Evolutionary conservation across 805 yeast genomes (phyloP), one percentile per base, ranked within the genome.

Genomic region (Dipodascus geniculatus): DNA sequence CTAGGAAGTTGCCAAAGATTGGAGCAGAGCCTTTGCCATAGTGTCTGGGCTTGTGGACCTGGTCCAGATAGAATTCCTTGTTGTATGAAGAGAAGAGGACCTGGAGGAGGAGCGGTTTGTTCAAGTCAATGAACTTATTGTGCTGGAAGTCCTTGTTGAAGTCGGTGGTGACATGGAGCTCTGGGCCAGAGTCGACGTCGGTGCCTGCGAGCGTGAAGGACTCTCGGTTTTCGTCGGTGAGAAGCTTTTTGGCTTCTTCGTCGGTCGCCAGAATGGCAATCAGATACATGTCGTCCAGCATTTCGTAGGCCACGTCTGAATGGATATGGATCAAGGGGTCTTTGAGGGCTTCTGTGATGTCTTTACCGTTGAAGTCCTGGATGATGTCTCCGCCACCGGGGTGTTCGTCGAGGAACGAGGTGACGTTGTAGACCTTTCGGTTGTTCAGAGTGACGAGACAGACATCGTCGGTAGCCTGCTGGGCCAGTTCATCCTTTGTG

Each of bases 1-100:
- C 99, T 56, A 93, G 73, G 68, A 91, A 86, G 70, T 90, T 89
- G 50, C 99, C 99, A 69, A 93, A 93, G 53, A 93, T 68, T 3
- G 90, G 96, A 11, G 99, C 99, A 2, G 96, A 87, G 9, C 96
- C 97, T 66, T 89, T 83, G 59, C 98, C 98, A 66, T 90, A 93
- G 69, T 93, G 99, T 67, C 99, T 83, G 53, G 99, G 99, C 70
- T 97, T 82, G 69, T 93, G 99, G 48, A 93, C 93, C 71, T 93
- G 97, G 66, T 89, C 96, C 65, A 93, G 75, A 68, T 93, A 93
- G 64, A 93, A 91, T 48, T 87, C 95, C 66, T 87, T 91, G 47
- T 85, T 65, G 75, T 89, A 93, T 35, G 78, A 76, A 47, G 89
- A 81, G 56, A 78, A 74, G 54, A 88, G 70, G 49, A 93, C 87